Percentiles rank a stretch among this genome's conserved stretches.
Conservation (phyloP, 2,329 filamentous ascomycete genomes). For the Cytospora paraplurivora region DNA sequence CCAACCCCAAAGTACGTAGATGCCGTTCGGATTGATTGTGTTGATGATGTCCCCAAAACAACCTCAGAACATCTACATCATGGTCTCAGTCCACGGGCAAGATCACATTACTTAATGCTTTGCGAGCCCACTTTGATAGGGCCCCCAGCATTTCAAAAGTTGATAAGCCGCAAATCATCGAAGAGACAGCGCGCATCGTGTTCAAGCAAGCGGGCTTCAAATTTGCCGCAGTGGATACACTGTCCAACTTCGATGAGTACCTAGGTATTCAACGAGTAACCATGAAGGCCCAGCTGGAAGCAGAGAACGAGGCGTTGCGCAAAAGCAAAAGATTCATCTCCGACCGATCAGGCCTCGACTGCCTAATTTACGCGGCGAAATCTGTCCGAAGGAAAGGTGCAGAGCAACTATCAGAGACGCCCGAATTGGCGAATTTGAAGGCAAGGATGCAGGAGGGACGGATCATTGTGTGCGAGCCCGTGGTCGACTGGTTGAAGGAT, state of each 20-base stretch:
- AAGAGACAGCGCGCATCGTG: background rate
- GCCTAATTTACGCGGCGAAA: background rate
- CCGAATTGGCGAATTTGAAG: background rate
- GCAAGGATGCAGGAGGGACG: background rate
- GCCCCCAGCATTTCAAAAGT: background rate
- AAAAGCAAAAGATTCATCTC: background rate
- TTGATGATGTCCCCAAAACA: background rate
- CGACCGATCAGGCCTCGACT: background rate
- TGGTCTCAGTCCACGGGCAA: background rate
- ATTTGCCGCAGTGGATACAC: background rate
- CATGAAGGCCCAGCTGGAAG: background rate
- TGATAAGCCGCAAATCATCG: background rate
- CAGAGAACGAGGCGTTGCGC: background rate
- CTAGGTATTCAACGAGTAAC: background rate
- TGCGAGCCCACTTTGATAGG: background rate
- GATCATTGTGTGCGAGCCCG: background rate
- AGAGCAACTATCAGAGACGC: background rate
- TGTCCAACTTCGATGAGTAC: background rate
- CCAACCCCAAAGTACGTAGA: background rate
- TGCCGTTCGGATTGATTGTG: background rate
- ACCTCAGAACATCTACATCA: background rate
- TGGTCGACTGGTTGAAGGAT: background rate
- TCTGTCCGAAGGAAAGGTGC: background rate
- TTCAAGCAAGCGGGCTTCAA: background rate
- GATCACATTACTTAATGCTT: background rate